A percentile compares a stretch with the other conserved stretches of the same genome.
phyloP scores from a whole-genome alignment of 129 eudicot genomes.

The Mikania micrantha region DNA sequence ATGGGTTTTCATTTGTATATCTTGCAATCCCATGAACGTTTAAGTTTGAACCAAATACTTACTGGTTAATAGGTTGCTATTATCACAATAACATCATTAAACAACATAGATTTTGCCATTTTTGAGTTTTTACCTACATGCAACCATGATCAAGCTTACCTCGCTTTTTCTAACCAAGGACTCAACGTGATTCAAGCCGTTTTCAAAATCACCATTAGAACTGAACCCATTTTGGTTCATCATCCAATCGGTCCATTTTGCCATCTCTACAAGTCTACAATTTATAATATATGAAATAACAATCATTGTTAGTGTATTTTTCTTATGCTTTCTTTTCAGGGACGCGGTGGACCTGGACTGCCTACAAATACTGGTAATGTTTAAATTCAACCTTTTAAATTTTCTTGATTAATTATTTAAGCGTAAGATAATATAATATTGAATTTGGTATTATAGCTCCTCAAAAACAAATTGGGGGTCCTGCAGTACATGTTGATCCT shows the following conservation, averaged over 20 bases:
- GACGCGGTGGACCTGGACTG: constrained; percentile 85
- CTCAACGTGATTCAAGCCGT: not conserved
- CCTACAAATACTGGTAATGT: constrained; percentile 49
- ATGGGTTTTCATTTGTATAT: no score
- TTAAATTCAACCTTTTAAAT: constrained; percentile 3
- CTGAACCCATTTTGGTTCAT: not conserved
- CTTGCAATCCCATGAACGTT: no score
- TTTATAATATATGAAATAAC: no score
- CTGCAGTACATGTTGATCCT: constrained; percentile 48
- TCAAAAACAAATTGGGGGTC: constrained; percentile 65
- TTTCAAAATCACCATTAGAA: not conserved
- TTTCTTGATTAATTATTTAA: not conserved
- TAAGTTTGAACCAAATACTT: no score
- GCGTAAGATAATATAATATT: not conserved
- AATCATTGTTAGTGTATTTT: not conserved
- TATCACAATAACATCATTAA: no score
- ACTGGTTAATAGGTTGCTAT: no score
- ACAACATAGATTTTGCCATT: no score
- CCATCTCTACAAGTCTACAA: not conserved
- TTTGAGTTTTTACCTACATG: no score
- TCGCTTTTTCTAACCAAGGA: no score
- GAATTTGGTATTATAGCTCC: constrained; percentile 34
- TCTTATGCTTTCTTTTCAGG: constrained; percentile 39
- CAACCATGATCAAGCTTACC: no score
- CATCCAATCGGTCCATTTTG: not conserved